Conservation (phyloP, 1,139 yeast genomes). For the Kurtzmaniella quercitrusa region DNA sequence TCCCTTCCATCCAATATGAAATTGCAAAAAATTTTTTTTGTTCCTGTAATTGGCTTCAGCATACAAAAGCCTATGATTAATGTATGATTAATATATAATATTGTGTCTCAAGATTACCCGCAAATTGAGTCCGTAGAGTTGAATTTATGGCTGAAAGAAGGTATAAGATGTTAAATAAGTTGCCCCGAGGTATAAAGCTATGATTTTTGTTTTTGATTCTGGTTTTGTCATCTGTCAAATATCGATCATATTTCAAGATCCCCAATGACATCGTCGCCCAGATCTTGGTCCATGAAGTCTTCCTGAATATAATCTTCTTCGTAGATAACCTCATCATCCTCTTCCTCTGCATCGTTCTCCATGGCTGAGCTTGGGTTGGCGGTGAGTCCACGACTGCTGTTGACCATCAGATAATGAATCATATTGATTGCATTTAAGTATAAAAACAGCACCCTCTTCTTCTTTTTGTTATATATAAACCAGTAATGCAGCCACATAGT, state of each 20-base stretch:
- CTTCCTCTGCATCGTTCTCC: conserved; percentile 19
- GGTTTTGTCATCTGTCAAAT: too few species aligned
- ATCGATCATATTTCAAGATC: conserved; percentile 31
- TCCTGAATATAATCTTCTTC: conserved; percentile 12
- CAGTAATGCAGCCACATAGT: conserved; percentile 89
- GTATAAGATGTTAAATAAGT: neutral
- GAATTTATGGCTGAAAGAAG: neutral
- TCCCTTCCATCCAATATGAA: too few species aligned
- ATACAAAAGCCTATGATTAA: too few species aligned
- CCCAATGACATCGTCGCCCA: conserved; percentile 30
- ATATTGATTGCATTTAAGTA: conserved; percentile 50
- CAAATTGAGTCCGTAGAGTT: neutral
- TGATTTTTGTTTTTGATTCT: neutral
- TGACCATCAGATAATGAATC: conserved; percentile 35
- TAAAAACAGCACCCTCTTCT: conserved; percentile 85
- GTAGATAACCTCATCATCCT: conserved; percentile 18
- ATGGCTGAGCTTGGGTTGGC: conserved; percentile 16
- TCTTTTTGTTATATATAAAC: conserved; percentile 86
- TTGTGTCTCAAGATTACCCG: neutral
- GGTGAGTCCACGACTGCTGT: conserved; percentile 14
- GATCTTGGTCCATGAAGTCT: conserved; percentile 25
- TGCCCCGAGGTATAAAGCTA: neutral
- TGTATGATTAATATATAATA: neutral
- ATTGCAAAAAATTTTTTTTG: too few species aligned
- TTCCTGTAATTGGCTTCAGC: too few species aligned